Evolutionary conservation across 129 eudicot genomes (phyloP).

Genomic region (Lactuca saligna): DNA sequence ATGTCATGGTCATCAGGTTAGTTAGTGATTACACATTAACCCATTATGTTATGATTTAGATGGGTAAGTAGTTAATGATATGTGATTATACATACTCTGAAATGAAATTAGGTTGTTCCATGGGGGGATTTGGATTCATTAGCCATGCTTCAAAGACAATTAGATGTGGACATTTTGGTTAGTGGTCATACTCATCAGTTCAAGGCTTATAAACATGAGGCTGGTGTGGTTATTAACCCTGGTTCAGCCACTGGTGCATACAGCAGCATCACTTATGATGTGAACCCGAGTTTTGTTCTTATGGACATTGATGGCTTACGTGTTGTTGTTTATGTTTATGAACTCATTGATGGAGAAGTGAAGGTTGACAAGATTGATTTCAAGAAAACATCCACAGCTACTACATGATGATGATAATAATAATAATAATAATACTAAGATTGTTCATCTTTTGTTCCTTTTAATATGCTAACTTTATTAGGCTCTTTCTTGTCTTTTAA

Average conservation of each 20-base stretch:
- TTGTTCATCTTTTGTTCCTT: neutral
- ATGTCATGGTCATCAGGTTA: conserved; percentile 99
- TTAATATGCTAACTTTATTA: conserved; percentile 21
- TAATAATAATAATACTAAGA: no score
- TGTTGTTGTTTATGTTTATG: conserved; percentile 95
- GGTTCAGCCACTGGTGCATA: conserved; percentile 99
- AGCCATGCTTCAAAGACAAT: conserved; percentile 98
- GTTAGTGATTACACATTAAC: conserved; percentile 8
- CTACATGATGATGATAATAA: conserved; percentile 2
- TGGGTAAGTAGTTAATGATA: neutral
- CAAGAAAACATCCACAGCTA: conserved; percentile 76
- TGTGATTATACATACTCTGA: neutral
- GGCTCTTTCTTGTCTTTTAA: conserved; percentile 7
- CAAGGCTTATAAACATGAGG: conserved; percentile 98
- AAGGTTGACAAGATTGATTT: conserved; percentile 98
- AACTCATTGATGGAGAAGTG: conserved; percentile 97
- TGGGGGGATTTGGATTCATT: conserved; percentile 98
- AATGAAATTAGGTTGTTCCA: conserved; percentile 67
- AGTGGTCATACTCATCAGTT: conserved; percentile 98
- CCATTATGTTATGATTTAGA: neutral
- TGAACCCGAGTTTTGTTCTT: conserved; percentile 97
- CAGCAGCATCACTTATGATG: conserved; percentile 95
- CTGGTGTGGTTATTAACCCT: conserved; percentile 97
- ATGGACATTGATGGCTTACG: conserved; percentile 98
- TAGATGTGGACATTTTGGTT: conserved; percentile 94